Percentiles rank a stretch among this genome's conserved stretches.
phyloP scores from a whole-genome alignment of 139 green algal genomes.

The Pleodorina starrii region DNA sequence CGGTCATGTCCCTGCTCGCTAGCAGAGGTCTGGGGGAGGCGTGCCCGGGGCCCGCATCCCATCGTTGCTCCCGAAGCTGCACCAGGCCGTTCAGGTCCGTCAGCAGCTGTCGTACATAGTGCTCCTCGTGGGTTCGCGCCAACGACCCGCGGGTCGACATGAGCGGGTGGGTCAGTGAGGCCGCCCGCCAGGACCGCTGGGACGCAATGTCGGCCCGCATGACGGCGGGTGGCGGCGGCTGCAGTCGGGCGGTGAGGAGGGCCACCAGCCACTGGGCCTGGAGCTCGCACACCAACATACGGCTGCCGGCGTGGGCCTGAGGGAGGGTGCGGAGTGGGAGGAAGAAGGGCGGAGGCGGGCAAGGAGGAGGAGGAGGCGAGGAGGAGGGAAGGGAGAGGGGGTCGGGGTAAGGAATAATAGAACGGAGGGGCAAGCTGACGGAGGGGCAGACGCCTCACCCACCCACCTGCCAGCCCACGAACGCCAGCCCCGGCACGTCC shows the following conservation, averaged over 20 bases:
- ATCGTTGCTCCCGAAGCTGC: not conserved
- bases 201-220: slow-evolving; percentile 1
- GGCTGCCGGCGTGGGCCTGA: not conserved
- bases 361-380: not conserved
- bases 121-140: not conserved
- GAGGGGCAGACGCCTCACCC: not conserved
- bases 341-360: not conserved
- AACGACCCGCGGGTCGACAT: not conserved
- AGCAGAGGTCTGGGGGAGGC: not conserved
- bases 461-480: slow-evolving; percentile 14
- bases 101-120: slow-evolving; percentile 15
- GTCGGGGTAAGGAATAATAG: not conserved
- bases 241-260: not conserved
- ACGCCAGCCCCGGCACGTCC: slow-evolving; percentile 21
- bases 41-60: not conserved
- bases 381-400: not conserved
- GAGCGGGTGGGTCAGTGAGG: not conserved
- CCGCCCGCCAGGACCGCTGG: slow-evolving; percentile 2
- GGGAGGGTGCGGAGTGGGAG: not conserved
- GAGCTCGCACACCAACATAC: slow-evolving; percentile 17
- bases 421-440: not conserved
- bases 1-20: not conserved
- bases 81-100: not conserved
- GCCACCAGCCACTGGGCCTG: slow-evolving; percentile 38
- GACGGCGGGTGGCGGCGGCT: not conserved